Evolutionary conservation across 129 eudicot species (phyloP), one percentile per base, ranked within the genome.

Genomic region (Centrapalus pauciflorus): DNA sequence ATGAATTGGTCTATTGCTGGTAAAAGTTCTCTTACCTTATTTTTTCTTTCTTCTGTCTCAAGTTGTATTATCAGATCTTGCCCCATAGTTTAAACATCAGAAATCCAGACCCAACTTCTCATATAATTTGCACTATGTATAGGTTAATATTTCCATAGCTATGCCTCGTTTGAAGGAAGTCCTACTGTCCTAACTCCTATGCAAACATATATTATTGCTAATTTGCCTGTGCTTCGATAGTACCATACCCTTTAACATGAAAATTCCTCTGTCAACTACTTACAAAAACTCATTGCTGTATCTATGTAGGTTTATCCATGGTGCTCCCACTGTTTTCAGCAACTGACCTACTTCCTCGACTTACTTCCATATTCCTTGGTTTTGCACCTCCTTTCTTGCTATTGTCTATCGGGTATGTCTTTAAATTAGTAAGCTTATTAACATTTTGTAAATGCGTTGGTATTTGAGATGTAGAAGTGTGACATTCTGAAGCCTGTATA

Each of bases 1-100:
- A 82, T 93, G 77, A 93, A 88, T 61, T 93, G 99, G 99, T 88
- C 78, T 25, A 76, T 86, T 76, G 89, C 99, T 52, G 99, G 99
- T 92, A 83, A 45, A 37, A 32, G 20, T 64, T 50, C 37, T 10
- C 56, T 26, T 72, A 59, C 26, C 23, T 19, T 45, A 9, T 32
- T 32, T 32, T 23, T 11, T 28, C 7, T 1, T 4, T 41, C 14
- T 2, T 20, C 21, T 55, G 9, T 3, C 41, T 26, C 20, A 7
- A 9, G 5, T 55, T 33, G 5, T 4, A 60, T 60, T 33, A 41
- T 60, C 66, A 32, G 24, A 60, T 28, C 29, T 34, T 59, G 5
- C 66, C 17, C 46, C 27, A 10, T 0, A 19, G 17, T 16, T 61
- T n/a, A 21, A 16, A 46, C 24, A 46, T 46, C 54, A 46, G 10